Evolutionary conservation across 176 grass and related monocot species (phyloP), one percentile per base, ranked within the genome.

Genomic region (Raddia distichophylla): DNA sequence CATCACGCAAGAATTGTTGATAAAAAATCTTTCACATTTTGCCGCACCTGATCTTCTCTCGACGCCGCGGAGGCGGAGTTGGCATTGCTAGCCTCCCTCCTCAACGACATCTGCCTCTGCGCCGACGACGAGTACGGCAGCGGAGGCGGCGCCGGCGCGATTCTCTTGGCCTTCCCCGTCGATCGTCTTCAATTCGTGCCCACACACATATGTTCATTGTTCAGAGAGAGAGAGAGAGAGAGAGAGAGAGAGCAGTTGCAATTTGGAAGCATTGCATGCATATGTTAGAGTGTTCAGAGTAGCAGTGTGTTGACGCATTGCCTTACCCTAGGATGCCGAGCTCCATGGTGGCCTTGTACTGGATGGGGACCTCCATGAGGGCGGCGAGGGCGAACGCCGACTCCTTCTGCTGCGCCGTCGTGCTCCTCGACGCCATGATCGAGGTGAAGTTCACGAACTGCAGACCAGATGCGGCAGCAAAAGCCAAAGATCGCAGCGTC

Each of bases 381-480:
- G 92, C 95, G 10, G 95, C 92, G 13, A 98, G 88, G 1, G 95
- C 92, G 82, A 98, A 98, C 18, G 92, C 88, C 0, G 90, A 83
- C 73, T 95, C 95, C 67, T 93, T 94, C 86, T 94, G 90, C 82
- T 87, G 80, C 67, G 10, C 49, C 75, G 77, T 89, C 32, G 45
- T 16, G 60, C 64, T 79, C 84, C 75, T 89, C 63, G 79, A 35
- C 95, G 79, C 22, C 95, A 98, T 95, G 69, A 98, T 94, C 10
- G 92, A 77, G 14, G 92, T 93, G 81, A 94, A 98, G 86, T 94
- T 93, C 1, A 98, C 95, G 56, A 98, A 98, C 95, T 95, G 71
- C 49, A 27, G 27, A 27, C 27, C 27, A 27, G 27, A 27, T 27
- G 27, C 27, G 27, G 27, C 27, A 27, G 27, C 27, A 40, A 40